Percentiles rank a stretch among this genome's conserved stretches.
Evolutionary conservation across 164 flowering plant genomes (phyloP).

Genomic region (Saururus chinensis): DNA sequence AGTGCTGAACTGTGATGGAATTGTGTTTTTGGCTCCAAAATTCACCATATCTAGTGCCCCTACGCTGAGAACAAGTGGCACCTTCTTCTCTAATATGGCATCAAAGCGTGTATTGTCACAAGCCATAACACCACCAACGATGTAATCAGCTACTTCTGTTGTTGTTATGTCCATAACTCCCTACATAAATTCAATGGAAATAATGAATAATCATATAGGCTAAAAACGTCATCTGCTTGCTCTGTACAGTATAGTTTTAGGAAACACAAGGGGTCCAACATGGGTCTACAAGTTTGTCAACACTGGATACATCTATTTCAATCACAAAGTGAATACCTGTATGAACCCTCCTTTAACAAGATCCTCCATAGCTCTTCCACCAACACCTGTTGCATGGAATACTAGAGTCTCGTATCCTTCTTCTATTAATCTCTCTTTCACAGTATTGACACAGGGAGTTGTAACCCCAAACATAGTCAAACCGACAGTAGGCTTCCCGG

Average conservation of each 20-base stretch:
- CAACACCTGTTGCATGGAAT: constrained; percentile 97
- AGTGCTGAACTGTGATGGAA: constrained; percentile 51
- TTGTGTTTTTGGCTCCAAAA: constrained; percentile 66
- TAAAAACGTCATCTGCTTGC: not conserved
- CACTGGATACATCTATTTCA: not conserved
- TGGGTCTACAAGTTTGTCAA: no score
- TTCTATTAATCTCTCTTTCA: constrained; percentile 53
- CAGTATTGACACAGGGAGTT: constrained; percentile 85
- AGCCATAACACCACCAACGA: constrained; percentile 97
- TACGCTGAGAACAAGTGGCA: constrained; percentile 76
- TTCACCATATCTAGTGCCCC: constrained; percentile 98
- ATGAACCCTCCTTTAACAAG: constrained; percentile 72
- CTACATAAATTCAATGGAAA: constrained; percentile 19
- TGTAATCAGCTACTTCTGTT: constrained; percentile 88
- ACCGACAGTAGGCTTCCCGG: constrained; percentile 56
- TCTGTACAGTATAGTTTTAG: no score
- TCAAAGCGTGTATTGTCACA: constrained; percentile 89
- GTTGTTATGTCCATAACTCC: constrained; percentile 94
- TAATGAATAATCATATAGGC: not conserved
- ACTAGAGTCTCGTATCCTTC: constrained; percentile 82
- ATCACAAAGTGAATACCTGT: constrained; percentile 42
- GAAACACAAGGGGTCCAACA: no score
- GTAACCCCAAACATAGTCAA: constrained; percentile 97
- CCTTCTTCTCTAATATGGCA: constrained; percentile 59
- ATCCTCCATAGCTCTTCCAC: constrained; percentile 94